Percentiles rank a stretch among this genome's conserved stretches.
These are phyloP conservation scores for Trichoderma guizhouense DNA, from an alignment of 2,329 filamentous ascomycete genomes.

Conservation along the genomic window DNA sequence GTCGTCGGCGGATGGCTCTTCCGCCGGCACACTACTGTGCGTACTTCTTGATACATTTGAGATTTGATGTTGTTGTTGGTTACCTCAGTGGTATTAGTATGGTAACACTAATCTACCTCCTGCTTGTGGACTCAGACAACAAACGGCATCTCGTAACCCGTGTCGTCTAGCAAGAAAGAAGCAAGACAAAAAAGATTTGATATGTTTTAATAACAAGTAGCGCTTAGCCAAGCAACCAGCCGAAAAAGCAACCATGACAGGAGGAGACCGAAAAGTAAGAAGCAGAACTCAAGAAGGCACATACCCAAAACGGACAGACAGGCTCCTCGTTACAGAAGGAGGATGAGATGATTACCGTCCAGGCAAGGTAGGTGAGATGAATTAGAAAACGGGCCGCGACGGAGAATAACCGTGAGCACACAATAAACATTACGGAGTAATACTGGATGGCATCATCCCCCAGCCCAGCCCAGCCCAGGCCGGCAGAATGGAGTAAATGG, in stretches of 20 bases:
- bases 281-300: neutral
- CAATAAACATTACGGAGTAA: constrained; percentile 5
- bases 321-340: neutral
- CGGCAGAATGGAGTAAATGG: neutral
- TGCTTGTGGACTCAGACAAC: neutral
- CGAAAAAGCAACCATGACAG: neutral
- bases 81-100: neutral
- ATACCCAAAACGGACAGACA: constrained; percentile 5
- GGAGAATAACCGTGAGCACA: constrained; percentile 7
- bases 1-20: neutral
- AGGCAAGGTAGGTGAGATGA: neutral
- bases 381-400: constrained; percentile 5
- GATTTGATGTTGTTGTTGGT: neutral
- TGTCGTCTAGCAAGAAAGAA: neutral
- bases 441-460: constrained; percentile 7
- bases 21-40: neutral
- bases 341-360: neutral
- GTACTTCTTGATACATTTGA: neutral
- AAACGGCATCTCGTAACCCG: neutral
- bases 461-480: neutral
- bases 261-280: neutral
- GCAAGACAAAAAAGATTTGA: neutral
- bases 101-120: neutral
- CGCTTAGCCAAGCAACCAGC: neutral
- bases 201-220: neutral